Evolutionary conservation across 2,329 filamentous ascomycete species (phyloP).

Genomic region (Sarocladium brachiariae): DNA sequence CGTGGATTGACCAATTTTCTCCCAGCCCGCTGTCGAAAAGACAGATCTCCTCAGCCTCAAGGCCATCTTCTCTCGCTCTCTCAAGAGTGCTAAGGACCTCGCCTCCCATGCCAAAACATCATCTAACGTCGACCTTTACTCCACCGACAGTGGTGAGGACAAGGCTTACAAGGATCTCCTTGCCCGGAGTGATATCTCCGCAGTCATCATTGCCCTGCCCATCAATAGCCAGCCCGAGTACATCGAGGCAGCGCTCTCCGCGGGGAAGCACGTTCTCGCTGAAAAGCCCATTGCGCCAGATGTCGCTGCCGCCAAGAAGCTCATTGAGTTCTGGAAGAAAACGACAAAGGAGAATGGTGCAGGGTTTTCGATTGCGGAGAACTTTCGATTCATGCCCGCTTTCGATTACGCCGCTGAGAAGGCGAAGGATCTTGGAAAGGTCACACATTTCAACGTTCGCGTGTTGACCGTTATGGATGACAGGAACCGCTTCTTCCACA

Average conservation of each 20-base stretch:
- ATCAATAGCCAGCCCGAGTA: slow-evolving; percentile 53
- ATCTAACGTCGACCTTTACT: slow-evolving; percentile 42
- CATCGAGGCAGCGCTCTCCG: slow-evolving; percentile 51
- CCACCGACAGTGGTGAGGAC: slow-evolving; percentile 41
- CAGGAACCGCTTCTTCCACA: slow-evolving; percentile 42
- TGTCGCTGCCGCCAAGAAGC: slow-evolving; percentile 34
- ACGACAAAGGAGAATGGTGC: slow-evolving; percentile 20
- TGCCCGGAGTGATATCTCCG: slow-evolving; percentile 44
- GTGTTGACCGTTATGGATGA: slow-evolving; percentile 28
- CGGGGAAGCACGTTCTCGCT: slow-evolving; percentile 62
- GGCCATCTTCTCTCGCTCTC: slow-evolving; percentile 59
- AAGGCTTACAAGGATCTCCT: slow-evolving; percentile 45
- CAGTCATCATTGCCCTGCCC: slow-evolving; percentile 54
- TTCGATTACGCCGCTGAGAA: slow-evolving; percentile 46
- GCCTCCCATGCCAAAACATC: slow-evolving; percentile 21
- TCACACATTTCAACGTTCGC: slow-evolving; percentile 40
- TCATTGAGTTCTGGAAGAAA: slow-evolving; percentile 29
- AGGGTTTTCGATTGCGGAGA: slow-evolving; percentile 62
- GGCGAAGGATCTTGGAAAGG: slow-evolving; percentile 21
- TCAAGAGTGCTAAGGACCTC: slow-evolving; percentile 45
- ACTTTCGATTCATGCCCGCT: slow-evolving; percentile 58
- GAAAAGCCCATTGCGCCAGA: slow-evolving; percentile 64
- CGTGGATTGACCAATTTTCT: too few relatives aligned
- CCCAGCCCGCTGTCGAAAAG: slow-evolving; percentile 50
- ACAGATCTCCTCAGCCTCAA: slow-evolving; percentile 46